These are phyloP conservation scores for Glycine latifolia DNA, from an alignment of 306 rosid genomes.

Conservation along the genomic window DNA sequence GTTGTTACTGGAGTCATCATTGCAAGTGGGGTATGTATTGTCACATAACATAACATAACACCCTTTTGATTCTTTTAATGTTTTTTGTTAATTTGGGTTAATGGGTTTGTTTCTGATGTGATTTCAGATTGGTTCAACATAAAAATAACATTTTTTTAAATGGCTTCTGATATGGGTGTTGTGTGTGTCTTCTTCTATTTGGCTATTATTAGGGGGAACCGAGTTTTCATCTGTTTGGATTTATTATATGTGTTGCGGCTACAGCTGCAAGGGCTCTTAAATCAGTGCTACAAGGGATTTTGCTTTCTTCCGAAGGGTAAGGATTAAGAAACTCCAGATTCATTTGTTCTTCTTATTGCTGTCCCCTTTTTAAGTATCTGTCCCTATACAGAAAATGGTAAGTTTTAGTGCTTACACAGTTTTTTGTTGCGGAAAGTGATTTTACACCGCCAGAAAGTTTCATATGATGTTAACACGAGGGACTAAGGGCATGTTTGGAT, in stretches of 20 bases:
- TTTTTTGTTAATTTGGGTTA: not conserved
- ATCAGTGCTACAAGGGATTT: constrained; percentile 93
- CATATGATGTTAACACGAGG: no score
- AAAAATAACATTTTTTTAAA: not conserved
- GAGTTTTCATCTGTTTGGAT: constrained; percentile 97
- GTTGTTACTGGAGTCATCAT: constrained; percentile 95
- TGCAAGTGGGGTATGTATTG: constrained; percentile 89
- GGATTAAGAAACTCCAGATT: constrained; percentile 4
- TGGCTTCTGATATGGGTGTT: constrained; percentile 33
- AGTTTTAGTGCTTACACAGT: not conserved
- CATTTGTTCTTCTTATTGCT: not conserved
- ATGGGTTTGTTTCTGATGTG: constrained; percentile 9
- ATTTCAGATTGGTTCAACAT: not conserved
- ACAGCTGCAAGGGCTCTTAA: constrained; percentile 98
- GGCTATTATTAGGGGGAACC: constrained; percentile 82
- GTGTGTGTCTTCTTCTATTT: constrained; percentile 40
- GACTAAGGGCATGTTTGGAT: not conserved
- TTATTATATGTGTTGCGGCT: constrained; percentile 92
- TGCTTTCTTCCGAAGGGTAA: constrained; percentile 99
- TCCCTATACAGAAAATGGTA: not conserved
- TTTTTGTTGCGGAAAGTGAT: not conserved
- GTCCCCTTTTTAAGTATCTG: not conserved
- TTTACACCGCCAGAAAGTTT: not conserved
- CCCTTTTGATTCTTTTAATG: not conserved
- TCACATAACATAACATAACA: not conserved